Conservation (phyloP, 495 filamentous ascomycete species). For the Lindgomyces ingoldianus region DNA sequence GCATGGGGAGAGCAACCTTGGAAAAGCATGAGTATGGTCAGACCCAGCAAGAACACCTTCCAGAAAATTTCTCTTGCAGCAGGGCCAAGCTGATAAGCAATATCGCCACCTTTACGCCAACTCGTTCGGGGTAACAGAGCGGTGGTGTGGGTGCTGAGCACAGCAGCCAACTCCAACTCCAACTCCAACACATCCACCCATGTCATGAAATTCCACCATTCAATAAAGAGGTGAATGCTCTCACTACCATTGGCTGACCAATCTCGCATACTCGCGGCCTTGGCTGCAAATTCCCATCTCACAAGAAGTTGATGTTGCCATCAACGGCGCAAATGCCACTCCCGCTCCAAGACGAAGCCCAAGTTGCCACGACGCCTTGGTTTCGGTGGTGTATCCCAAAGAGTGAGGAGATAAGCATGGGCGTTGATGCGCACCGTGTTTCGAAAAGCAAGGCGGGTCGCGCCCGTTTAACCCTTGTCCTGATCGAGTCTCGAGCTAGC, state of each 20-base stretch:
- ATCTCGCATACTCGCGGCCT: not conserved
- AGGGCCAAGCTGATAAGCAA: not conserved
- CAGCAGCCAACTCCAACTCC: no score
- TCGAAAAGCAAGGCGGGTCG: constrained; percentile 12
- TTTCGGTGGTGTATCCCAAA: constrained; percentile 7
- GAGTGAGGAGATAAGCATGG: constrained; percentile 29
- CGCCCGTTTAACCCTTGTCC: not conserved
- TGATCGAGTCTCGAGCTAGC: not conserved
- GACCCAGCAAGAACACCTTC: not conserved
- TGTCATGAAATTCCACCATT: no score
- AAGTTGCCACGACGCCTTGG: not conserved
- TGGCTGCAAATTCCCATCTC: not conserved
- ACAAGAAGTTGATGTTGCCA: no score
- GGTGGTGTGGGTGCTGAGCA: no score
- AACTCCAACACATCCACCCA: no score
- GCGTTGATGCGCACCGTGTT: constrained; percentile 7
- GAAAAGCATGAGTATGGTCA: no score
- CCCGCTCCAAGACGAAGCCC: not conserved
- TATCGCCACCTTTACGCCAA: not conserved
- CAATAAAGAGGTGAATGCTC: no score
- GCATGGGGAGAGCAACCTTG: not conserved
- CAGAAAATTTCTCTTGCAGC: not conserved
- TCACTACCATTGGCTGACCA: no score
- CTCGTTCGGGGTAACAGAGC: no score
- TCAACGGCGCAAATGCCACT: constrained; percentile 13